A percentile compares a stretch with the other conserved stretches of the same genome.
Conservation (phyloP, 108 stramenopile species). For the Pseudonitzschia delicatissima region DNA sequence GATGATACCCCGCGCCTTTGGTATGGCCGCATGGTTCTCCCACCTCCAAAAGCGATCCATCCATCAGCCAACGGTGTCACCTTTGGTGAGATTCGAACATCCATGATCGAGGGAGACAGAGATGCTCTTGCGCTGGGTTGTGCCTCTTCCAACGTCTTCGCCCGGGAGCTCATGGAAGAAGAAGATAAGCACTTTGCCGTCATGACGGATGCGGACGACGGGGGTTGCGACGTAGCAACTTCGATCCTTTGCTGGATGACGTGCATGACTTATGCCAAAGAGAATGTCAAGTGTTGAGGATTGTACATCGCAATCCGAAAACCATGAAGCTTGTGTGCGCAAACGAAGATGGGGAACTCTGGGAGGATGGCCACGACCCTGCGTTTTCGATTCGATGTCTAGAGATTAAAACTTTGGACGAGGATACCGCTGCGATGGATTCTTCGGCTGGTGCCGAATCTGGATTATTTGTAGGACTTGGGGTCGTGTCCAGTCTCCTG, state of each 20-base stretch:
- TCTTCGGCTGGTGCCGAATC: too few species aligned
- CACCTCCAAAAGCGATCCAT: conserved; percentile 58
- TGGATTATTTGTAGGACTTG: too few species aligned
- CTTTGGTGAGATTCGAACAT: conserved; percentile 56
- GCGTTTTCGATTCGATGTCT: conserved; percentile 7
- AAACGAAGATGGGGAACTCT: conserved; percentile 49
- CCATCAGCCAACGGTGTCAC: conserved; percentile 27
- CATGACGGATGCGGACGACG: conserved; percentile 39
- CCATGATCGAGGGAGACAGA: conserved; percentile 33
- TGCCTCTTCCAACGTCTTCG: conserved; percentile 12
- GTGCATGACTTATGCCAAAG: conserved; percentile 58
- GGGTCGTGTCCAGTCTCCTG: too few species aligned
- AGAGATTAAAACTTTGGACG: too few species aligned
- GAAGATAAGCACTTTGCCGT: too few species aligned
- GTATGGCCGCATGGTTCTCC: conserved; percentile 86
- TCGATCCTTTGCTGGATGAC: conserved; percentile 67
- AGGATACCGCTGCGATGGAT: too few species aligned
- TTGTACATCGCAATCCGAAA: conserved; percentile 6
- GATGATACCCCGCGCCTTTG: conserved; percentile 50
- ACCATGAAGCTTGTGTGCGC: conserved; percentile 50
- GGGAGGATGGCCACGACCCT: conserved; percentile 39
- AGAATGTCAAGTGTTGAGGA: conserved; percentile 42
- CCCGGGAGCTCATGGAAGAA: conserved; percentile 50
- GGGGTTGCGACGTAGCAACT: background rate
- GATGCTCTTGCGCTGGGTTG: conserved; percentile 37